Evolutionary conservation across 2,329 filamentous ascomycete genomes (phyloP), one percentile per base, ranked within the genome.

Genomic region (Fusarium tanahbumbuense): DNA sequence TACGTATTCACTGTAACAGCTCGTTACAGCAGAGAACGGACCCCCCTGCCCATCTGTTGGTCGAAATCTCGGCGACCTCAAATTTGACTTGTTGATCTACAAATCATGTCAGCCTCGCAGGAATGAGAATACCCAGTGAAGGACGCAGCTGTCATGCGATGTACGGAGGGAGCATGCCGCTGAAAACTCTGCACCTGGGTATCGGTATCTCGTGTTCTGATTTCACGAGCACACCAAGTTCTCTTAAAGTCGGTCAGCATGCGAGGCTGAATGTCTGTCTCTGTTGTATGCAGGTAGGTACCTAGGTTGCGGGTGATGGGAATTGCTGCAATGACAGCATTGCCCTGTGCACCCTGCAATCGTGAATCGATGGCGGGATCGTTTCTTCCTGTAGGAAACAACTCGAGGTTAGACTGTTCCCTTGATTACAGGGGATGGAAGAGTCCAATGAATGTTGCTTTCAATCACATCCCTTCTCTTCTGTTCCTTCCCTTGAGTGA

Each of bases 21-120:
- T 64, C 32, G 54, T 60, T 50, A 25, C 41, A 50, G 20, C 28
- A 46, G 44, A 57, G 32, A 25, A 28, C 22, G 7, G 20, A 44
- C 50, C 69, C 49, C 49, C 72, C 70, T 69, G 57, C 64, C 48
- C 53, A 47, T 62, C 45, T 45, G 56, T 67, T 67, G 56, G 46
- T 61, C 57, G 48, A 67, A 67, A 70, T 67, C 71, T 73, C 68
- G 68, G 61, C 56, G 66, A 62, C 62, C 53, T 67, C 67, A 28
- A 54, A 60, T 48, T 53, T 34, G 40, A 64, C 49, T 53, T n/a
- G 50, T 60, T 56, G 56, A 54, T 49, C 57, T 56, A 60, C 60
- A 67, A 50, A 62, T 63, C 71, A 68, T 73, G 64, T 64, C 56
- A 68, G 50, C 67, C 64, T 71, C 49, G 54, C 62, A 68, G 60